phyloP scores from a whole-genome alignment of 2,329 filamentous ascomycete species.

The Pseudogymnoascus sp. region DNA sequence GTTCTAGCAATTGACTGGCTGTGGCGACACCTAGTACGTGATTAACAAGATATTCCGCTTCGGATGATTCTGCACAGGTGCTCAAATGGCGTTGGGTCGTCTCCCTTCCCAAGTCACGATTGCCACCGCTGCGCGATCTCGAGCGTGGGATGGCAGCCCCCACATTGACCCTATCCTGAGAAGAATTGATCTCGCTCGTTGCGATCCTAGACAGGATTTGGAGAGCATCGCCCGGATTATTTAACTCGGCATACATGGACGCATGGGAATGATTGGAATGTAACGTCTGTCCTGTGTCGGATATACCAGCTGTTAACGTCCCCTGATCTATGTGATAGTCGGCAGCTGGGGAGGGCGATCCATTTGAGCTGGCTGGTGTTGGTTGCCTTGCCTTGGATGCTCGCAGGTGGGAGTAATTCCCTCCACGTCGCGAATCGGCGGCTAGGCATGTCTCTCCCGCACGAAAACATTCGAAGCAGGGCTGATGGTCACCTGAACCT shows the following conservation, averaged over 20 bases:
- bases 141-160: neutral
- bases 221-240: slow-evolving; percentile 12
- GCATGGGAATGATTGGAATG: neutral
- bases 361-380: neutral
- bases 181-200: neutral
- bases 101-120: neutral
- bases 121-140: neutral
- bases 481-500: neutral
- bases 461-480: slow-evolving; percentile 9
- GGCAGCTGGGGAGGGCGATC: neutral
- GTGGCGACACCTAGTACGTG: neutral
- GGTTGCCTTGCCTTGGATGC: neutral
- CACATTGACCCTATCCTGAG: neutral
- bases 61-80: neutral
- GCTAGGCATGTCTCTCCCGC: neutral
- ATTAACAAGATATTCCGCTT: slow-evolving; percentile 1
- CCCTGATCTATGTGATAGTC: neutral
- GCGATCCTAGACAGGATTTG: slow-evolving; percentile 10
- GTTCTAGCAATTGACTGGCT: neutral
- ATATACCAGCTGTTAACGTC: neutral
- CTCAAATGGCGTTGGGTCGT: neutral
- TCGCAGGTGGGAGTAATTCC: slow-evolving; percentile 1
- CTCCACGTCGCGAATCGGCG: slow-evolving; percentile 4
- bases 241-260: slow-evolving; percentile 11
- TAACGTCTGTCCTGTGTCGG: neutral